Evolutionary conservation across 768 basidiomycete species (phyloP), one percentile per base, ranked within the genome.

Genomic region (Trametes villosa): DNA sequence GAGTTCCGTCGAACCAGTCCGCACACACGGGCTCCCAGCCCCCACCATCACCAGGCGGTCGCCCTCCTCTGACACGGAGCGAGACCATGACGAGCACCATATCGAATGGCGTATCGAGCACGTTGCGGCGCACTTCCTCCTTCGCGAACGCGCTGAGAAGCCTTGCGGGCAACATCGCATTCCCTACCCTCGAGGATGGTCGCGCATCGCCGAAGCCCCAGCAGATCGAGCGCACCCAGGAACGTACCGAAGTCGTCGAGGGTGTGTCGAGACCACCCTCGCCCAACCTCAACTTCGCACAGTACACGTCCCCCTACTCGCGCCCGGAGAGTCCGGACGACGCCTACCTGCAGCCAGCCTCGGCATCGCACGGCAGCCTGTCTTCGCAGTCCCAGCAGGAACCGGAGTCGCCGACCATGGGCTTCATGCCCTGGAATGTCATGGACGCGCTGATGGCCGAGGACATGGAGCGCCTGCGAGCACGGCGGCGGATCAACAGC

Each of bases 361-460:
- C 74, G 75, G 31, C 62, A 70, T n/a, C 71, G 73, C 51, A 71
- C 69, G 26, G 69, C 27, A 15, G 15, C 5, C 15, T 15, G 29
- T 31, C 29, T 70, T 38, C 63, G 67, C 0, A 5, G 46, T 65
- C 42, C 33, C 53, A 61, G 29, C 38, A 70, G 3, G 53, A 46
- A 18, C 53, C 63, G 5, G 71, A 74, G 2, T 77, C 75, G 4
- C 74, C 75, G 11, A 45, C 68, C 1, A 77, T 77, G 42, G 84
- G 86, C 53, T 94, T 89, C 68, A 69, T 81, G 38, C 86, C 93
- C 2, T 88, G 85, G 13, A 83, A 91, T 66, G 91, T 94, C 22
- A 91, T 97, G 78, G 89, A 93, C 63, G 90, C 90, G 0, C 77
- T 98, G 29, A 91, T 94, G 72, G 92, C 94, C 68, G 94, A 96